Evolutionary conservation across 176 grass and related monocot species (phyloP), one percentile per base, ranked within the genome.

Genomic region (Elaeis guineensis): DNA sequence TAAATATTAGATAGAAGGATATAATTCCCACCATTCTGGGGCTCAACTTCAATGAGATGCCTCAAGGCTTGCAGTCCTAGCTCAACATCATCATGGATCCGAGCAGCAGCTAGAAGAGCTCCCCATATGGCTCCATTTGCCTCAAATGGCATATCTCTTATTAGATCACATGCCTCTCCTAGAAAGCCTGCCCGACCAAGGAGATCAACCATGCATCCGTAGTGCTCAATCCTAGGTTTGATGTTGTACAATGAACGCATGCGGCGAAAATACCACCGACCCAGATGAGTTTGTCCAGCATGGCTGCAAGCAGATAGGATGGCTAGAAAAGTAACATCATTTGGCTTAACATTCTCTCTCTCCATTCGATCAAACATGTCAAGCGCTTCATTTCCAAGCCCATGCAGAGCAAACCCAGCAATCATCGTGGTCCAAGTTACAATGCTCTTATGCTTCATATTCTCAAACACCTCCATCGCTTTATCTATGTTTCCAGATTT

Each of bases 91-190:
- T 52, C 75, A 61, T 81, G 70, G 28, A 58, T 95, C 20, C 85
- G 76, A 80, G 85, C 69, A 55, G 85, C 83, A 76, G 90, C 64
- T 53, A 95, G 80, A 80, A 95, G 73, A 89, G 82, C 74, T 73
- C 90, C 82, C 79, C 82, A 86, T 78, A 90, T 84, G 62, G 73
- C 86, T 66, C 54, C 78, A 85, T 95, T 95, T 79, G 78, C 63
- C 65, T 82, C 80, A 49, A 95, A 85, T 63, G 89, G 81, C 89
- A 95, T 95, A 12, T 65, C 20, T 35, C 64, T 70, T 68, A 95
- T 49, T 74, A 95, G 72, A 73, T 70, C 69, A 29, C 52, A 49
- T 30, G 89, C 85, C 52, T 95, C 84, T 30, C 17, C 44, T 61
- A 89, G 70, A 72, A 25, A 80, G 64, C 85, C 85, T 50, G 78